Evolutionary conservation across 805 yeast species (phyloP).

Genomic region (Schizosaccharomyces octosporus): DNA sequence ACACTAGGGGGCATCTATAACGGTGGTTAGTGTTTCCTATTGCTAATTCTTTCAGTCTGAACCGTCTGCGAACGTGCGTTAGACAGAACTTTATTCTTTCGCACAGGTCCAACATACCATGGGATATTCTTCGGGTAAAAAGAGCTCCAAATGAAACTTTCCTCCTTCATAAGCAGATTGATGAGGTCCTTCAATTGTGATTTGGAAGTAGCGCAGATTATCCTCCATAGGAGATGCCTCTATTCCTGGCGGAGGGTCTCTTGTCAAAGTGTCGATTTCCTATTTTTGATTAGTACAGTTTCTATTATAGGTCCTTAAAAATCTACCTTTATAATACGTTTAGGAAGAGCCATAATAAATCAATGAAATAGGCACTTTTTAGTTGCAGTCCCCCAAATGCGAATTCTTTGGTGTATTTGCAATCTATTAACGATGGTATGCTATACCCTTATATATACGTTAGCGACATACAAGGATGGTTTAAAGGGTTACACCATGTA

Average conservation of each 20-base stretch:
- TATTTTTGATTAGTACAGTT: conserved; percentile 8
- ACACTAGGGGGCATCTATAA: conserved; percentile 83
- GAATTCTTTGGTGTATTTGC: too few relatives aligned
- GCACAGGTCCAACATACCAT: conserved; percentile 11
- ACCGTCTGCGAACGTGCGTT: not conserved
- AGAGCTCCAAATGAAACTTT: conserved; percentile 57
- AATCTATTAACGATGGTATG: too few relatives aligned
- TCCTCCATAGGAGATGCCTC: conserved; percentile 84
- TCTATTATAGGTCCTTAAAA: not conserved
- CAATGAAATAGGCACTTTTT: not conserved
- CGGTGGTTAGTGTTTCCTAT: not conserved
- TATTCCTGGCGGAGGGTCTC: conserved; percentile 94
- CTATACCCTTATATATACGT: too few relatives aligned
- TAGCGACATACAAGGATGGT: too few relatives aligned
- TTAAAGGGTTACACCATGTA: too few relatives aligned
- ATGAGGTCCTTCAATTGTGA: conserved; percentile 72
- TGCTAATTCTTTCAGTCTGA: not conserved
- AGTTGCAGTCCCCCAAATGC: too few relatives aligned
- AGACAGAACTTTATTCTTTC: not conserved
- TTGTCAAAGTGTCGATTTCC: conserved; percentile 78
- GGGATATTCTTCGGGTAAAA: conserved; percentile 88
- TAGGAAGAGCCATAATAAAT: conserved; percentile 31
- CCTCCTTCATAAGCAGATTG: conserved; percentile 76
- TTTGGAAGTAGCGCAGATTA: conserved; percentile 77
- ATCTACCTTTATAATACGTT: conserved; percentile 60